Evolutionary conservation across 805 yeast genomes (phyloP).

Genomic region (Metschnikowia hibisci): DNA sequence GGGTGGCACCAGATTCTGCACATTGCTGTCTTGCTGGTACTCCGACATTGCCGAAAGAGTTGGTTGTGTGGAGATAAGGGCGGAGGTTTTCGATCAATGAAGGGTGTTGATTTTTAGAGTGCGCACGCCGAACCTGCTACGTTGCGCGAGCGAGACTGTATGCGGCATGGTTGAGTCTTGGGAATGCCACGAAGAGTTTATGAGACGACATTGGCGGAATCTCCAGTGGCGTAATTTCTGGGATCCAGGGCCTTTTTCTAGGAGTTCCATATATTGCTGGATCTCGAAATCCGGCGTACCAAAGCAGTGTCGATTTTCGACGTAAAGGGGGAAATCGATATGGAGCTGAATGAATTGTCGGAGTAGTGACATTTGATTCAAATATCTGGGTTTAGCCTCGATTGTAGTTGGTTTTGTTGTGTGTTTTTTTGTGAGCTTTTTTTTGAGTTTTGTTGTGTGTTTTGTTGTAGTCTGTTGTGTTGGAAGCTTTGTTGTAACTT

Average conservation of each 20-base stretch:
- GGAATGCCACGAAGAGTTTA: no score
- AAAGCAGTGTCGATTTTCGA: no score
- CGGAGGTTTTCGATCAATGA: neutral
- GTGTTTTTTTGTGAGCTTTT: neutral
- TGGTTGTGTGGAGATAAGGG: constrained; percentile 1
- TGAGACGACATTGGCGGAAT: no score
- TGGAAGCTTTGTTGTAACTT: constrained; percentile 24
- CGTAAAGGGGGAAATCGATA: no score
- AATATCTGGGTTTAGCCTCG: neutral
- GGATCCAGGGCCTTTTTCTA: no score
- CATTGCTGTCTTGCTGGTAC: constrained; percentile 8
- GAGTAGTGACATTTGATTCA: no score
- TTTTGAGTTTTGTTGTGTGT: neutral
- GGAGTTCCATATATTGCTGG: no score
- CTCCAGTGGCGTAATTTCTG: no score
- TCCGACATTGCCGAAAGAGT: constrained; percentile 11
- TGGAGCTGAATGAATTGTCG: no score
- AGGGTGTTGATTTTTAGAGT: constrained; percentile 3
- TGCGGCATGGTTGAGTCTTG: no score
- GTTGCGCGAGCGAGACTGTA: no score
- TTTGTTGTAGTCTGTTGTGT: neutral
- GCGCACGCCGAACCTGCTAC: constrained; percentile 3
- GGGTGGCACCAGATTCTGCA: constrained; percentile 1
- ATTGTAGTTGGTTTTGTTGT: neutral
- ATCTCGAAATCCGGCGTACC: no score